Evolutionary conservation across 306 rosid species (phyloP).

Genomic region (Sophora flavescens): DNA sequence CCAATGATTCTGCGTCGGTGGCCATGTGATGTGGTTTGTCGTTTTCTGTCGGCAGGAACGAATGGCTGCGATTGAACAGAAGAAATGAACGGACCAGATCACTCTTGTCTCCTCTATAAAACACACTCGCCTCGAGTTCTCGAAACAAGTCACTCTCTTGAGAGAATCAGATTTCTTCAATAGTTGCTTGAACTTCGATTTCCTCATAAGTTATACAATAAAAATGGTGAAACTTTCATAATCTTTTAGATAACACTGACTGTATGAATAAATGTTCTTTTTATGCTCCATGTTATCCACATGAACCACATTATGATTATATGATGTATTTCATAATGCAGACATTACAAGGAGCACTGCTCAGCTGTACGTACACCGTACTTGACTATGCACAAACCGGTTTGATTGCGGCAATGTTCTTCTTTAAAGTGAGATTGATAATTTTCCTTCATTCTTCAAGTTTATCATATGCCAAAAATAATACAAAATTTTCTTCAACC

Average conservation of each 20-base stretch:
- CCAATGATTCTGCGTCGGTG: too few relatives aligned
- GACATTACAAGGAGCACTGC: slow-evolving; percentile 88
- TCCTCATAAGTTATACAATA: too few relatives aligned
- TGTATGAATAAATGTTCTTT: slow-evolving; percentile 18
- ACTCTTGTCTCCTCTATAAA: too few relatives aligned
- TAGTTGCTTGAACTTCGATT: too few relatives aligned
- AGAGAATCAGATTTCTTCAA: too few relatives aligned
- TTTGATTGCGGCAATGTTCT: slow-evolving; percentile 91
- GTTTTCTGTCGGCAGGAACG: too few relatives aligned
- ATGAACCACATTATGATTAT: background rate
- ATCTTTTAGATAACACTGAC: slow-evolving; percentile 34
- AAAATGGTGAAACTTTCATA: slow-evolving; percentile 31
- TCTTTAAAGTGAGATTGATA: slow-evolving; percentile 75
- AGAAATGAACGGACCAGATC: too few relatives aligned
- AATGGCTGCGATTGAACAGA: too few relatives aligned
- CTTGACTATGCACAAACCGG: slow-evolving; percentile 98
- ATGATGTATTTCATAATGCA: slow-evolving; percentile 53
- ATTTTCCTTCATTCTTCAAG: background rate
- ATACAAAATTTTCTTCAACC: background rate
- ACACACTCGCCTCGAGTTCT: too few relatives aligned
- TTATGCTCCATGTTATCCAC: slow-evolving; percentile 38
- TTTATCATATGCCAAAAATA: slow-evolving; percentile 19
- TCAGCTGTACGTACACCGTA: slow-evolving; percentile 72
- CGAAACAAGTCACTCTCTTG: too few relatives aligned
- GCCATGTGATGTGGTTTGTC: too few relatives aligned